Percentiles rank a stretch among this genome's conserved stretches.
Conservation (phyloP, 306 rosid species). For the Quercus rubra region DNA sequence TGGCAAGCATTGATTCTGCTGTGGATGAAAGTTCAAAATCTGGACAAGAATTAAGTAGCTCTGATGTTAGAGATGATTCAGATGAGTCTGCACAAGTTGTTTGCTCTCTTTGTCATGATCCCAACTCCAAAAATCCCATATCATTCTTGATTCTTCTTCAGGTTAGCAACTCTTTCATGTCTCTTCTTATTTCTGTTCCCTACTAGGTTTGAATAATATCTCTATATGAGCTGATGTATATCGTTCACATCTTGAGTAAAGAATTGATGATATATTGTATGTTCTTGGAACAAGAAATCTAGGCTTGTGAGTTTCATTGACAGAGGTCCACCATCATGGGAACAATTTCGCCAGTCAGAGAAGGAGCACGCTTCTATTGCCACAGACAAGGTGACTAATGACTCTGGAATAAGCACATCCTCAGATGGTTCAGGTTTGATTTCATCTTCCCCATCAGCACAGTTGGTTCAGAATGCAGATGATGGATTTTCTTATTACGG, state of each 20-base stretch:
- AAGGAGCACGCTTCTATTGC: conserved; percentile 38
- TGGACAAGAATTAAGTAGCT: conserved; percentile 39
- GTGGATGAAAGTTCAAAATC: conserved; percentile 54
- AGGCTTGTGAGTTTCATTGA: conserved; percentile 81
- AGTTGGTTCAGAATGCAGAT: conserved; percentile 53
- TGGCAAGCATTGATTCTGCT: conserved; percentile 64
- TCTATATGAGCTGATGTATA: neutral
- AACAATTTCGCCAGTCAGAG: conserved; percentile 39
- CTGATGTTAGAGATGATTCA: conserved; percentile 37
- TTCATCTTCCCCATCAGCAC: conserved; percentile 43
- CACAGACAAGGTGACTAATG: conserved; percentile 36
- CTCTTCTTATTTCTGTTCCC: neutral
- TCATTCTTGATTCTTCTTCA: conserved; percentile 84
- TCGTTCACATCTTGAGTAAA: conserved; percentile 8
- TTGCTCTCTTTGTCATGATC: conserved; percentile 95
- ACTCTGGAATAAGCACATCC: conserved; percentile 29
- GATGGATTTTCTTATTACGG: conserved; percentile 48
- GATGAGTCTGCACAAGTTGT: conserved; percentile 63
- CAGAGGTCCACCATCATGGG: conserved; percentile 77
- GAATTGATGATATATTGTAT: conserved; percentile 1
- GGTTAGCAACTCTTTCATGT: conserved; percentile 28
- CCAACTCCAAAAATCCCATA: conserved; percentile 59
- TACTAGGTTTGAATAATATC: conserved; percentile 4
- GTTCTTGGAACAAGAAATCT: conserved; percentile 58
- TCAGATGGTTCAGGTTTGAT: conserved; percentile 36